Percentiles rank a stretch among this genome's conserved stretches.
Conservation (phyloP, 371 early-diverging fungal species). For the Mortierella sp. region DNA sequence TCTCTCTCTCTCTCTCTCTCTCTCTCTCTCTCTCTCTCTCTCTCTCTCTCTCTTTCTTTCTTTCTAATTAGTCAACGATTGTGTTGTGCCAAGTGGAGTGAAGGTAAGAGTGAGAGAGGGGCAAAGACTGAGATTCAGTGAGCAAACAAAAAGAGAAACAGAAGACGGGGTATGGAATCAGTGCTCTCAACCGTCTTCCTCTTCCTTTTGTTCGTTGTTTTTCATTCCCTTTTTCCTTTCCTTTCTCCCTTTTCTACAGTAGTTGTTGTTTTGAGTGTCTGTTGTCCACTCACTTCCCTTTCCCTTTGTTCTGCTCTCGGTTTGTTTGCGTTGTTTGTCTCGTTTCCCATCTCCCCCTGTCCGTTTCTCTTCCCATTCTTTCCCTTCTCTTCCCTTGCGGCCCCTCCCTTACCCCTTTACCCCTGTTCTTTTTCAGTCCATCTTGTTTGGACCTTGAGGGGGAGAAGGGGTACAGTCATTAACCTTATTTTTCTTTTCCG, state of each 20-base stretch:
- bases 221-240: neutral
- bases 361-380: neutral
- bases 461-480: neutral
- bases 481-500: constrained; percentile 12
- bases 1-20: too few species aligned
- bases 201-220: neutral
- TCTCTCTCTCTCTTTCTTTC: too few species aligned
- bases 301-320: neutral
- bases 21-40: too few species aligned
- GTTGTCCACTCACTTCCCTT: neutral
- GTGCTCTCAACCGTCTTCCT: neutral
- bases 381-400: neutral
- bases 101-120: neutral
- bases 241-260: too few species aligned
- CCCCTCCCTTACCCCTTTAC: neutral
- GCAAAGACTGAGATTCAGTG: neutral
- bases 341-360: neutral
- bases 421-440: neutral
- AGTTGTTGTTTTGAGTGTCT: too few species aligned
- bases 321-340: neutral
- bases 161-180: neutral
- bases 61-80: neutral
- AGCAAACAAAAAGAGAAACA: neutral
- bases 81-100: constrained; percentile 1
- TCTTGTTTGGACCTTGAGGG: neutral